Conservation (phyloP, 1,139 yeast species). For the Pichiaceae sp. region DNA sequence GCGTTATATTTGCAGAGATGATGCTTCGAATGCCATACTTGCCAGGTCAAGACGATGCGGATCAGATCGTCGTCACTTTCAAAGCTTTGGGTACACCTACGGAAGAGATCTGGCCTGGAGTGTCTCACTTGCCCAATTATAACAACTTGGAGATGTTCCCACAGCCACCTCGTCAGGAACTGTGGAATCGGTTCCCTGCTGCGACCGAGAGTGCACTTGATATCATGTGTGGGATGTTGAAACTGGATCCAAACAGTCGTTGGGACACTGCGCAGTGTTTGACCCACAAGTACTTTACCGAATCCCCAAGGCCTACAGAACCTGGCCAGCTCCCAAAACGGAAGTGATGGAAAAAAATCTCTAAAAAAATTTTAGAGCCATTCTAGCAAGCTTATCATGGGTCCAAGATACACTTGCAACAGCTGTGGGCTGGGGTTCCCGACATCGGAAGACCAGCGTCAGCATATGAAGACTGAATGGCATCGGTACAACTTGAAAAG, state of each 20-base stretch:
- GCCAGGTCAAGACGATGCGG: conserved; percentile 86
- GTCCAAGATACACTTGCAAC: conserved; percentile 54
- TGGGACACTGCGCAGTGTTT: conserved; percentile 62
- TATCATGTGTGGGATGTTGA: conserved; percentile 64
- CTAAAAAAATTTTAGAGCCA: conserved; percentile 1
- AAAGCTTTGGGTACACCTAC: conserved; percentile 95
- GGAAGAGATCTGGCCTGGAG: conserved; percentile 88
- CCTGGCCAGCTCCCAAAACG: conserved; percentile 62
- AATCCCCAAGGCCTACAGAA: conserved; percentile 67
- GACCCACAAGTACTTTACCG: conserved; percentile 60
- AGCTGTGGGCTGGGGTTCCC: conserved; percentile 78
- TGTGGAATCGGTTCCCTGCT: conserved; percentile 79
- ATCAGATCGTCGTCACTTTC: conserved; percentile 85
- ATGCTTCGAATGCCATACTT: conserved; percentile 92
- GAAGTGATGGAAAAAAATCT: conserved; percentile 16
- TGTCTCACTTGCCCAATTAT: conserved; percentile 69
- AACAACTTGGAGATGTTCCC: conserved; percentile 69
- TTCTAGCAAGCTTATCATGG: background rate
- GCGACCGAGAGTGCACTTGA: conserved; percentile 85
- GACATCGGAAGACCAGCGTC: conserved; percentile 70
- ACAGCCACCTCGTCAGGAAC: conserved; percentile 73
- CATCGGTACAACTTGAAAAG: conserved; percentile 59
- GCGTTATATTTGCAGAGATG: conserved; percentile 91
- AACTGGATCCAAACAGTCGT: conserved; percentile 70
- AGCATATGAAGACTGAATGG: conserved; percentile 88